These are phyloP conservation scores for Irpex sp. DNA, from an alignment of 1,284 basidiomycete species.

Conservation along the genomic window DNA sequence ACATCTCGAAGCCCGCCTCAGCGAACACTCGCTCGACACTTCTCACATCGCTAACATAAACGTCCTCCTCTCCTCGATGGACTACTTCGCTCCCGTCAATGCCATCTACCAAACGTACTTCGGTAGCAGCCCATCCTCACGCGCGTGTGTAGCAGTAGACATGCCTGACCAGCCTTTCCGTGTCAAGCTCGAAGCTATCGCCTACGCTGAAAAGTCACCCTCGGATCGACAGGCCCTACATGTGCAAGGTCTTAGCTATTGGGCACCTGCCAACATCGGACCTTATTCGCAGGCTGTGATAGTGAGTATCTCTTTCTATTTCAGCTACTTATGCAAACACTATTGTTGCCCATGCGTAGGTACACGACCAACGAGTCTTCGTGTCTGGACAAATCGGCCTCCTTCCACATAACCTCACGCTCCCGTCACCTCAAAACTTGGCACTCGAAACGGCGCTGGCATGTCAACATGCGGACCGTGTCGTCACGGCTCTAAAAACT, in stretches of 20 bases:
- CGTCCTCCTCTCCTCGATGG: constrained; percentile 80
- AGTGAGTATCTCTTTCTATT: constrained; percentile 37
- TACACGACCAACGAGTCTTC: constrained; percentile 59
- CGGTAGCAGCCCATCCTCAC: constrained; percentile 86
- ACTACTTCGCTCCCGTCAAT: constrained; percentile 72
- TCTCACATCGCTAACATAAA: constrained; percentile 76
- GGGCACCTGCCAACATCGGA: constrained; percentile 99
- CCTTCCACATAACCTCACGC: constrained; percentile 64
- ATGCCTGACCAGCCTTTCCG: constrained; percentile 48
- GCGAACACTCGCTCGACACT: constrained; percentile 41
- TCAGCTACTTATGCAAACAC: not conserved
- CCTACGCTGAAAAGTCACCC: constrained; percentile 40
- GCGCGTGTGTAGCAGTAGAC: constrained; percentile 84
- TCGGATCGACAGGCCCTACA: constrained; percentile 72
- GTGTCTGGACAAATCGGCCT: constrained; percentile 96
- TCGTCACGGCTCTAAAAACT: constrained; percentile 53
- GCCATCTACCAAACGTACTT: constrained; percentile 77
- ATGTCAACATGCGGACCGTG: constrained; percentile 76
- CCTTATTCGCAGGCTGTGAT: constrained; percentile 93
- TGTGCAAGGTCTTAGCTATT: constrained; percentile 93
- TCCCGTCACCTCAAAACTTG: constrained; percentile 60
- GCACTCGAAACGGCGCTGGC: constrained; percentile 66
- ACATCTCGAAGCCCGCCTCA: constrained; percentile 41
- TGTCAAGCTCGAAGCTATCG: constrained; percentile 74
- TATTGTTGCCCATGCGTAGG: not conserved